A percentile compares a stretch with the other conserved stretches of the same genome.
Conservation (phyloP, 805 yeast genomes). For the Scheffersomyces coipomensis region DNA sequence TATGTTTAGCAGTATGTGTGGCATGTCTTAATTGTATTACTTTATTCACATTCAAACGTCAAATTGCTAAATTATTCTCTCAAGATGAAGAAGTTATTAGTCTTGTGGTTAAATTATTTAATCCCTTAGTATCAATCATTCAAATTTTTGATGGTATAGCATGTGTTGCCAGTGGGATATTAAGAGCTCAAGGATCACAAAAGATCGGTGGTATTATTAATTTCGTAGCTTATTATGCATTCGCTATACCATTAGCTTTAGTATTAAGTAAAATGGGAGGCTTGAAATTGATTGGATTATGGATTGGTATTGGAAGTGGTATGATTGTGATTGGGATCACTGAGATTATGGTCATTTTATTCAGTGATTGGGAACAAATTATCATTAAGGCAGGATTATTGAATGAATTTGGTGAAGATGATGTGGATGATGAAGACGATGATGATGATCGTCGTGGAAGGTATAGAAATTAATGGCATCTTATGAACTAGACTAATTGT, state of each 20-base stretch:
- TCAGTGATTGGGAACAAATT: constrained; percentile 54
- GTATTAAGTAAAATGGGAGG: constrained; percentile 47
- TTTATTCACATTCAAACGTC: constrained; percentile 44
- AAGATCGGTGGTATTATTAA: constrained; percentile 69
- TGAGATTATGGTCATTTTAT: constrained; percentile 47
- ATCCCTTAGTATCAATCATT: constrained; percentile 61
- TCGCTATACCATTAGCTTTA: constrained; percentile 69
- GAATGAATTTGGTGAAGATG: constrained; percentile 11
- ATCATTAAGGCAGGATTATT: constrained; percentile 28
- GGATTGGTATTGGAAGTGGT: constrained; percentile 74
- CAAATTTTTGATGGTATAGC: constrained; percentile 72
- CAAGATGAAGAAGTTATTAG: constrained; percentile 56
- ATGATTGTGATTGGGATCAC: constrained; percentile 50
- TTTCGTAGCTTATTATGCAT: constrained; percentile 64
- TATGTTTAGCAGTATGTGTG: constrained; percentile 26
- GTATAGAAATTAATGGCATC: no score
- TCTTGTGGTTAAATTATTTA: constrained; percentile 51
- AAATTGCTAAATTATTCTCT: constrained; percentile 60
- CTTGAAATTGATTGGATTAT: constrained; percentile 58
- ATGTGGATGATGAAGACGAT: constrained; percentile 3
- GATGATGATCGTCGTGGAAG: no score
- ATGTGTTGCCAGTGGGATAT: constrained; percentile 67
- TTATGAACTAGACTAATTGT: no score
- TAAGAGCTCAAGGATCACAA: constrained; percentile 78
- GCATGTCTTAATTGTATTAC: constrained; percentile 40